Percentiles rank a stretch among this genome's conserved stretches.
phyloP scores from a whole-genome alignment of 2,329 filamentous ascomycete species.

The Claviceps paspali region DNA sequence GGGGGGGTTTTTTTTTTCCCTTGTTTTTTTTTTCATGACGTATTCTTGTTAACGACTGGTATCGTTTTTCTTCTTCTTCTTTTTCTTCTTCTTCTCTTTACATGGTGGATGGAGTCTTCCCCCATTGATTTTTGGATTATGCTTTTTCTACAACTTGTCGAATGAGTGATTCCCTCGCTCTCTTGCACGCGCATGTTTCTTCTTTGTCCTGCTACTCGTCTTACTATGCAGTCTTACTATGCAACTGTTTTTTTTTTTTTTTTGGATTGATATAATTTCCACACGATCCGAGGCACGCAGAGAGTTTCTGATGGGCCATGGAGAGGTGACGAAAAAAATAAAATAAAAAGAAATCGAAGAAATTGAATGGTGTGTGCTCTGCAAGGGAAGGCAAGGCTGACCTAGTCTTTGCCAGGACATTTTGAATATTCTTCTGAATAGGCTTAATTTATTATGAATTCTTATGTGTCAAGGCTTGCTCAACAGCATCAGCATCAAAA shows the following conservation, averaged over 20 bases:
- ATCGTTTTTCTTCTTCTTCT: background rate
- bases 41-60: conserved; percentile 1
- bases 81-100: background rate
- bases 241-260: background rate
- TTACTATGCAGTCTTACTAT: no score
- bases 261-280: no score
- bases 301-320: background rate
- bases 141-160: no score
- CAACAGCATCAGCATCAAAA: no score
- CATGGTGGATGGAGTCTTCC: background rate
- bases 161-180: background rate
- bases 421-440: no score
- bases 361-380: no score
- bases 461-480: no score
- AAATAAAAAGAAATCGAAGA: no score
- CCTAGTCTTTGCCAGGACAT: no score
- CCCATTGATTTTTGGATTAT: conserved; percentile 3
- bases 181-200: background rate
- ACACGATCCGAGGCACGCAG: background rate
- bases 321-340: background rate
- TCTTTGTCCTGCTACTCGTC: background rate
- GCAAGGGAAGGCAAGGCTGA: no score
- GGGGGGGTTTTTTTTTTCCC: background rate
- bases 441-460: no score
- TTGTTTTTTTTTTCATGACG: background rate